Base-by-base conservation (phyloP, 371 early-diverging fungal species). In the Lichtheimia ornata region DNA sequence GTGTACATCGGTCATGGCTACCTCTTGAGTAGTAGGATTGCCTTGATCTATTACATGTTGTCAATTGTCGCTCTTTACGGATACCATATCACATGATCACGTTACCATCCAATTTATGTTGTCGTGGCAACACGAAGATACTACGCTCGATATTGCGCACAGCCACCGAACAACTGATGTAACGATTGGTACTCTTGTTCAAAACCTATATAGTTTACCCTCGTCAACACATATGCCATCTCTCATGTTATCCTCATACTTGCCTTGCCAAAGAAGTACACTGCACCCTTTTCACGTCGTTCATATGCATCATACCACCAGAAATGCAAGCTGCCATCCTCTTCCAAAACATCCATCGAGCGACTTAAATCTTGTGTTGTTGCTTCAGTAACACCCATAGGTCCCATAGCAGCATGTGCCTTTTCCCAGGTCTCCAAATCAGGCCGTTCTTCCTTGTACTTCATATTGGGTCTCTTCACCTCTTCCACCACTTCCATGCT, bases 301-400 rank as follows among this genome's bases (percentile, higher is more conserved):
- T 98, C 98, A 64, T 79, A 86, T 5, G 94, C 96, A 78, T 98
- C 99, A 56, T 96, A 80, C 97, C 97, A 98, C 77, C 86, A 95
- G 75, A 98, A 75, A 35, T 74, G 72, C 51, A 93, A 49, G 13
- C 74, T 77, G 18, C 88, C 90, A 57, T 88, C 86, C 4, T 70
- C 62, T 60, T 89, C 87, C 49, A 88, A 62, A n/a, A 85, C 67
- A 27, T 71, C 58, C 25, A 27, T 35, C 0, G 28, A 49, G 53
- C 60, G 53, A 9, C 30, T 17, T 42, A 53, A 60, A 30, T 70
- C 64, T 43, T 69, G 47, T 44, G 55, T 41, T 52, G 64, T 17
- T 53, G 66, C 63, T 56, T 69, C 62, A 22, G 57, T 25, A 4
- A 52, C 56, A 44, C 71, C 60, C 30, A 59, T 30, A 14, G 45